Conservation (phyloP, 2,329 filamentous ascomycete species). For the Malbranchea zuffiana region DNA sequence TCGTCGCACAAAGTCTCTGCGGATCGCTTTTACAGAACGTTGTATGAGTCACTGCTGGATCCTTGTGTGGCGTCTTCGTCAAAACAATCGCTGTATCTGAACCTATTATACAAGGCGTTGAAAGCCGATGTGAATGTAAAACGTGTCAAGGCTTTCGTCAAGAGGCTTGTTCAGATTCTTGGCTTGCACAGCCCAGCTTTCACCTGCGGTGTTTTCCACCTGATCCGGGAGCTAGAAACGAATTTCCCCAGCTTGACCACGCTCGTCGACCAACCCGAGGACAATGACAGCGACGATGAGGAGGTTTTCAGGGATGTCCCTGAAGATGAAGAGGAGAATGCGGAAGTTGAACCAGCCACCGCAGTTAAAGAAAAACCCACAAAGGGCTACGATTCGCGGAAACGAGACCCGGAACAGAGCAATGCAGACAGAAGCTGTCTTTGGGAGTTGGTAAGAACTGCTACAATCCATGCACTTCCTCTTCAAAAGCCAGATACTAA, state of each 20-base stretch:
- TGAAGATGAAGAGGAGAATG: conserved; percentile 41
- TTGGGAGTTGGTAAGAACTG: conserved; percentile 66
- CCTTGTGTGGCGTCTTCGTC: conserved; percentile 79
- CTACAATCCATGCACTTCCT: conserved; percentile 1
- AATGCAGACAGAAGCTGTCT: conserved; percentile 88
- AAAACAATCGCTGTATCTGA: conserved; percentile 91
- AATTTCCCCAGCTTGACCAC: conserved; percentile 71
- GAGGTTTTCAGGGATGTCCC: conserved; percentile 58
- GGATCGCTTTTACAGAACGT: conserved; percentile 86
- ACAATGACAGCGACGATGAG: conserved; percentile 56
- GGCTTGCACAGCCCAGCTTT: conserved; percentile 87
- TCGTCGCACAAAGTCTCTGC: conserved; percentile 66
- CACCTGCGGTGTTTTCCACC: conserved; percentile 81
- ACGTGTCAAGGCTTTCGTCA: conserved; percentile 89
- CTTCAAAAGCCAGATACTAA: conserved; percentile 10
- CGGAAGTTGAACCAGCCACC: conserved; percentile 19
- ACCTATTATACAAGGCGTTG: conserved; percentile 75
- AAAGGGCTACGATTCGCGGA: conserved; percentile 67
- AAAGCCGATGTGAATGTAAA: conserved; percentile 85
- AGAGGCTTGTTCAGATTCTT: conserved; percentile 78
- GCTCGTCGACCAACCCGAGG: conserved; percentile 70
- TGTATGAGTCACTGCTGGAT: conserved; percentile 91
- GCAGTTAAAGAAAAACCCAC: conserved; percentile 23
- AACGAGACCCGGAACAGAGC: conserved; percentile 81
- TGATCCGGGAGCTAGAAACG: conserved; percentile 68